Evolutionary conservation across 2,329 filamentous ascomycete genomes (phyloP).

Genomic region (Elsinoe ampelina): DNA sequence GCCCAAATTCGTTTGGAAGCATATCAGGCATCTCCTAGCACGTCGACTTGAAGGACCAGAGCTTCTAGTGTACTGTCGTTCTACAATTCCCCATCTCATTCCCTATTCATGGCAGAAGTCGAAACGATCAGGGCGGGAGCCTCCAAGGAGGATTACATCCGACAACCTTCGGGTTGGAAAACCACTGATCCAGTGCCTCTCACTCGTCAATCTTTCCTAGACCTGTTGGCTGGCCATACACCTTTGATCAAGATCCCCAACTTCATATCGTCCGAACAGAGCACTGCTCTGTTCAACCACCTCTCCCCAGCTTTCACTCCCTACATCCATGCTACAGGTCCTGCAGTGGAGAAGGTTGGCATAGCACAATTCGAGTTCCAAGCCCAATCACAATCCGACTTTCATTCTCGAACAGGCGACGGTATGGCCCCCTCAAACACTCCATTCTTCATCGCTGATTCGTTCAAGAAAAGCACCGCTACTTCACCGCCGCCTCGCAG

Average conservation of each 20-base stretch:
- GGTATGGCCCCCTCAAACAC: neutral
- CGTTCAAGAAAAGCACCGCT: neutral
- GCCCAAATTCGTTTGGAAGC: neutral
- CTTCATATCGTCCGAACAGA: neutral
- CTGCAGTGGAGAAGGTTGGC: neutral
- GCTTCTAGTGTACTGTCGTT: neutral
- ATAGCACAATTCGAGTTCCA: constrained; percentile 6
- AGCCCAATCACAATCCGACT: neutral
- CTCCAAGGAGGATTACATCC: no score
- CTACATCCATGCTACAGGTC: neutral
- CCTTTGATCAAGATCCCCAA: neutral
- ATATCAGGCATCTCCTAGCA: neutral
- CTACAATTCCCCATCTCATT: neutral
- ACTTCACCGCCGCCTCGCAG: neutral
- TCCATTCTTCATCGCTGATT: neutral
- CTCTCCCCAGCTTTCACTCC: neutral
- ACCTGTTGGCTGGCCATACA: neutral
- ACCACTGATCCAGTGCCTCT: neutral
- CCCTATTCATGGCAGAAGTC: neutral
- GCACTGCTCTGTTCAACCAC: neutral
- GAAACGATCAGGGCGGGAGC: no score
- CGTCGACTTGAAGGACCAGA: neutral
- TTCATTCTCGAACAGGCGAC: neutral
- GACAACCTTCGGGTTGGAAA: neutral
- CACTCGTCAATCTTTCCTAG: neutral